Base-by-base conservation (phyloP, 345 rosid genomes). In the Punica granatum region DNA sequence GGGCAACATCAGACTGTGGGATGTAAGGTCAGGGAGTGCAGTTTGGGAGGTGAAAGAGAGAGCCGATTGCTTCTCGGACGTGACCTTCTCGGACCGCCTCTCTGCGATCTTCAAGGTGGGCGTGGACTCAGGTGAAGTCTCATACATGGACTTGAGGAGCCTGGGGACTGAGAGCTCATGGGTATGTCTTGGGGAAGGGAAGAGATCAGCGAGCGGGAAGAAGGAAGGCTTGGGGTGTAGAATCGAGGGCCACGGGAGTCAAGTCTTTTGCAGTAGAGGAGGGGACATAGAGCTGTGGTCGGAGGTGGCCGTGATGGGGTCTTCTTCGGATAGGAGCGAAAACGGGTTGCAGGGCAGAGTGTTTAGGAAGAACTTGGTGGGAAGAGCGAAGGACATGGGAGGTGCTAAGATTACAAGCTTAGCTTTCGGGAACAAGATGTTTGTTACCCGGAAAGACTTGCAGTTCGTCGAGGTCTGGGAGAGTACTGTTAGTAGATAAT, bases 391-490 rank as follows among this genome's bases (percentile, higher is more conserved):
- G 43, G 92, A 81, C 56, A 67, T 78, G 72, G 93, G 81, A 65
- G 96, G 84, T 35, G 74, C 77, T 39, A 83, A 72, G 86, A 76
- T 94, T 3, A 81, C 88, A 1, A 85, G 80, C 58, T 67, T 92
- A 76, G 86, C 79, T 15, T 89, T 94, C 74, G 99, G 97, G 48
- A 85, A 74, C 84, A 86, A 85, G 81, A 85, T 94, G 96, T 86
- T 89, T 56, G 77, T 87, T 66, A 78, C 88, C 0, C 74, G 96
- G 16, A 86, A 86, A 72, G 96, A 85, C 76, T 80, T 78, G 78
- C 97, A 89, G 76, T 76, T 73, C 63, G 74, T 94, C 7, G 97
- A 94, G 80, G 91, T 89, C 72, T 94, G 98, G 98, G 96, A 86
- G 76, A 86, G 93, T 80, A 81, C 84, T 28, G 58, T 46, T 11